phyloP scores from a whole-genome alignment of 1,284 basidiomycete genomes.

The Apiotrichum porosum region DNA sequence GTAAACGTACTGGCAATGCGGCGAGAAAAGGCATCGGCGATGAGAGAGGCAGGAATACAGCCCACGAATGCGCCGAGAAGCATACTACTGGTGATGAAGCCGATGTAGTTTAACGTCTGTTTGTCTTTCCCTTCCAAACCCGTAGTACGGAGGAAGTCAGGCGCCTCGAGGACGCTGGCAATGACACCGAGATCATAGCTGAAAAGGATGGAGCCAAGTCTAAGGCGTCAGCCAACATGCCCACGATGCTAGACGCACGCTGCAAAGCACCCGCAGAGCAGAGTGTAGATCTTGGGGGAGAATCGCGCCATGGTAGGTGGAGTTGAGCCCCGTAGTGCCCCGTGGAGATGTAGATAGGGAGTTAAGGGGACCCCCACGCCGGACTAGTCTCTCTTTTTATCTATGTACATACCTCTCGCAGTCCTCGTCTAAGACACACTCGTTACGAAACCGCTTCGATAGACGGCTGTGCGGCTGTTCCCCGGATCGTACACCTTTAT shows the following conservation, averaged over 20 bases:
- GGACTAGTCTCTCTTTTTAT: too few relatives aligned
- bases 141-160: constrained; percentile 45
- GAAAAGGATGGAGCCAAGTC: constrained; percentile 39
- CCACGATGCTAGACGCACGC: constrained; percentile 15
- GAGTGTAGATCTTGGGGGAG: constrained; percentile 53
- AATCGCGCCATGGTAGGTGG: too few relatives aligned
- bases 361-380: too few relatives aligned
- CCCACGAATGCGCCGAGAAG: constrained; percentile 46
- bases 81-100: constrained; percentile 49
- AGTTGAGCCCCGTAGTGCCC: too few relatives aligned
- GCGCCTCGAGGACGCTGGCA: constrained; percentile 49
- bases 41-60: constrained; percentile 41
- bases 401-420: too few relatives aligned
- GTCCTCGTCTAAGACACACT: too few relatives aligned
- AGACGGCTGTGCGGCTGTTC: too few relatives aligned
- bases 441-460: too few relatives aligned
- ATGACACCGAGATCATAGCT: constrained; percentile 52
- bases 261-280: constrained; percentile 60
- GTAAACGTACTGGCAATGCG: constrained; percentile 26
- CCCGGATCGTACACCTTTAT: too few relatives aligned
- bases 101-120: constrained; percentile 46
- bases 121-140: constrained; percentile 27
- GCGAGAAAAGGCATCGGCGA: constrained; percentile 43
- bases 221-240: neutral
- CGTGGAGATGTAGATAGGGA: too few relatives aligned